These are phyloP conservation scores for Debaryomyces singareniensis DNA, from an alignment of 1,139 yeast species.

Conservation along the genomic window DNA sequence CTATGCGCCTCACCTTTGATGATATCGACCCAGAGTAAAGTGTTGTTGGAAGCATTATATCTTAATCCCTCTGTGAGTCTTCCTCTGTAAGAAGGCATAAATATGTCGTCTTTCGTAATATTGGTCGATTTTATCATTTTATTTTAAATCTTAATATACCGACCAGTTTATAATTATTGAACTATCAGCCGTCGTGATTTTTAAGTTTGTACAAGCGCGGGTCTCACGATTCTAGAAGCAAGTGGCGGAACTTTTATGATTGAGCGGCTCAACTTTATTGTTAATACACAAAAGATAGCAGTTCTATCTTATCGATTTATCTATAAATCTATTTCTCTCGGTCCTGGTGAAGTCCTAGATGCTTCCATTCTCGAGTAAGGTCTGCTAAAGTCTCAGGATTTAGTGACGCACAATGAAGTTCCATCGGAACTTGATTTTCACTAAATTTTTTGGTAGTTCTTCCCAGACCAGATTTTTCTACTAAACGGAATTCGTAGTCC, in stretches of 20 bases:
- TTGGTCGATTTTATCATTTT: conserved; percentile 1
- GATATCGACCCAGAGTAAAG: conserved; percentile 68
- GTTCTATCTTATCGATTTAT: too few relatives aligned
- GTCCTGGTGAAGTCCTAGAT: conserved; percentile 1
- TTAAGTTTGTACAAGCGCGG: too few relatives aligned
- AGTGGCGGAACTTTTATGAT: too few relatives aligned
- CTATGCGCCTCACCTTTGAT: conserved; percentile 53
- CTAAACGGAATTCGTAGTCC: conserved; percentile 48
- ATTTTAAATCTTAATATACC: too few relatives aligned
- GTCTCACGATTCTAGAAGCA: too few relatives aligned
- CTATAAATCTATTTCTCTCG: not conserved
- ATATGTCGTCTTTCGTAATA: conserved; percentile 11
- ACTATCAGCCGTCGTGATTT: too few relatives aligned
- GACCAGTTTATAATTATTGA: too few relatives aligned
- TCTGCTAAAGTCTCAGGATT: conserved; percentile 61
- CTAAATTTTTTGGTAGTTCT: conserved; percentile 76
- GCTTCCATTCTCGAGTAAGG: conserved; percentile 27
- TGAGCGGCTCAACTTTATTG: too few relatives aligned
- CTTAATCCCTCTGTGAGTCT: conserved; percentile 63
- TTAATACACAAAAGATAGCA: too few relatives aligned
- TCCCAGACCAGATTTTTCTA: conserved; percentile 60
- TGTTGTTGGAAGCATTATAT: conserved; percentile 49
- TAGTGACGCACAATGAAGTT: conserved; percentile 76
- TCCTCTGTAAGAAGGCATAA: conserved; percentile 41
- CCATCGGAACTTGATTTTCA: conserved; percentile 87